These are phyloP conservation scores for Vicia villosa DNA, from an alignment of 306 rosid species.

Conservation along the genomic window DNA sequence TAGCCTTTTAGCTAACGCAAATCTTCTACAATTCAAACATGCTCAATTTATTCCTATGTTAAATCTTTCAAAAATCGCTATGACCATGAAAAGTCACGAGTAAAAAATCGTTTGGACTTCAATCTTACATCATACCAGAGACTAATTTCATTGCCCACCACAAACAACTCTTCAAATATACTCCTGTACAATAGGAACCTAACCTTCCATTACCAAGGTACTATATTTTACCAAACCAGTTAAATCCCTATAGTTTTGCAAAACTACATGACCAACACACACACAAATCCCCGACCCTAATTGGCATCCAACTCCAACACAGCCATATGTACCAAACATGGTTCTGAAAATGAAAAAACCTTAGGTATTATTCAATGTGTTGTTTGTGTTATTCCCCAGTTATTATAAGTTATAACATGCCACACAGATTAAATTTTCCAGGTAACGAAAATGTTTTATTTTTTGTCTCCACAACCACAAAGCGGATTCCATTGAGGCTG, in stretches of 20 bases:
- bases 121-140: conserved; percentile 3
- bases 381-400: not conserved
- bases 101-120: not conserved
- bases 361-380: not conserved
- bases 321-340: not conserved
- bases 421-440: not conserved
- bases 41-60: not conserved
- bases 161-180: conserved; percentile 8
- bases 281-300: not conserved
- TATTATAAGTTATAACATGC: not conserved
- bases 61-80: not conserved
- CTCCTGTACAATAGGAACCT: not conserved
- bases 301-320: conserved; percentile 19
- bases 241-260: not conserved
- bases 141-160: conserved; percentile 3
- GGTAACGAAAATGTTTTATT: not conserved
- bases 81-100: not conserved
- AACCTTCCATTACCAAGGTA: not conserved
- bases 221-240: conserved; percentile 1
- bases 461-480: not conserved
- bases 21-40: not conserved
- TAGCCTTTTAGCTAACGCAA: not conserved
- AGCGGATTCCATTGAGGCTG: not conserved
- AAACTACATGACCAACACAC: not conserved
- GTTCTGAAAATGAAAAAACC: not conserved